Conservation (phyloP, 2,329 filamentous ascomycete genomes). For the Calonectria honghensis region DNA sequence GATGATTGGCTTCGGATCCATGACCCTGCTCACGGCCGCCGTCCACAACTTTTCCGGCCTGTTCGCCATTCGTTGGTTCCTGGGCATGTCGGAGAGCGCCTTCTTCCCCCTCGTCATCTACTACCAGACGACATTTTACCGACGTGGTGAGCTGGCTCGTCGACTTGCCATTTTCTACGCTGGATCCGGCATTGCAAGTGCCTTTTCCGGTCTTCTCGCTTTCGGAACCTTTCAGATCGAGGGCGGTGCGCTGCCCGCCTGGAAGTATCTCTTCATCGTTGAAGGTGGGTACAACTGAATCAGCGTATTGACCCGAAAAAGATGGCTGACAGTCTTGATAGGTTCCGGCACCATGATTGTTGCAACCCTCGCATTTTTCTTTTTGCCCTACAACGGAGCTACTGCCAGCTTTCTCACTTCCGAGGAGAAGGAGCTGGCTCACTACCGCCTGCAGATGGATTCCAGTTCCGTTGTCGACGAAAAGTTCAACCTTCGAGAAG, state of each 20-base stretch:
- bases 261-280: conserved; percentile 73
- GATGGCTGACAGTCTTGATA: neutral
- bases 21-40: conserved; percentile 76
- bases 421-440: conserved; percentile 81
- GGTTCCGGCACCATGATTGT: conserved; percentile 74
- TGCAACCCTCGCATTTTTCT: conserved; percentile 79
- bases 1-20: conserved; percentile 83
- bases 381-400: conserved; percentile 79
- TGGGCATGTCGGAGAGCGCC: conserved; percentile 73
- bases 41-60: conserved; percentile 70
- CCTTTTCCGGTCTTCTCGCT: conserved; percentile 68
- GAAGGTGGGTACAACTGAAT: conserved; percentile 61
- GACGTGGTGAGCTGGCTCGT: conserved; percentile 66
- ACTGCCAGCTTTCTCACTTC: conserved; percentile 79
- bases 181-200: conserved; percentile 82
- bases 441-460: conserved; percentile 84
- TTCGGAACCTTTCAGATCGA: conserved; percentile 70
- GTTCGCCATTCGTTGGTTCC: conserved; percentile 69
- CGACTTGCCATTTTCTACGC: conserved; percentile 82
- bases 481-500: conserved; percentile 70
- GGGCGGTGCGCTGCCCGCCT: conserved; percentile 60
- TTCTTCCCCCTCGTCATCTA: conserved; percentile 74
- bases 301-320: neutral
- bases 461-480: conserved; percentile 78
- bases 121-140: conserved; percentile 71